Percentiles rank a stretch among this genome's conserved stretches.
phyloP scores from a whole-genome alignment of 257 asterid genomes.

The Fraxinus americana region DNA sequence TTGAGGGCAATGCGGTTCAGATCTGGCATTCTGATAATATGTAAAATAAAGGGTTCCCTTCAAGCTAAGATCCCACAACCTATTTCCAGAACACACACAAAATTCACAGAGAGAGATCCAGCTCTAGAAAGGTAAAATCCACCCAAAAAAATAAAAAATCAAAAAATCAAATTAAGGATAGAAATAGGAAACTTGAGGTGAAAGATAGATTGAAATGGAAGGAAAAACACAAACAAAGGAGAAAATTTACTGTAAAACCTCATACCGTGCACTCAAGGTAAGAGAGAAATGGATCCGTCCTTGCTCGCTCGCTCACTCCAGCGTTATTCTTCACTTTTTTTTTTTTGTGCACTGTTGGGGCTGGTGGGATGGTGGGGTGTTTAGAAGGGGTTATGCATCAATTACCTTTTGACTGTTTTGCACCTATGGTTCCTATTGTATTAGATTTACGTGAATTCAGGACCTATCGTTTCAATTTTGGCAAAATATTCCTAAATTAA shows the following conservation, averaged over 20 bases:
- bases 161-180: background rate
- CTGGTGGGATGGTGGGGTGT: background rate
- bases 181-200: background rate
- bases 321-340: background rate
- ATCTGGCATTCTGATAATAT: background rate
- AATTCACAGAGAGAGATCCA: background rate
- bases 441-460: too few relatives aligned
- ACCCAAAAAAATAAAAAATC: background rate
- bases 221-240: background rate
- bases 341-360: background rate
- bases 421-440: too few relatives aligned
- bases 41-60: background rate
- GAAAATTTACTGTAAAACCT: background rate
- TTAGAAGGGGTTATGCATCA: background rate
- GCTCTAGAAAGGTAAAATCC: background rate
- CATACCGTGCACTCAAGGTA: background rate
- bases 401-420: background rate
- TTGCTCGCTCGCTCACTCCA: background rate
- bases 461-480: too few relatives aligned
- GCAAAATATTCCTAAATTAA: too few relatives aligned
- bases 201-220: background rate
- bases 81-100: background rate
- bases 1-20: background rate
- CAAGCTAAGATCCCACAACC: background rate
- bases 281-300: background rate